These are phyloP conservation scores for Colletotrichum zoysiae DNA, from an alignment of 2,329 filamentous ascomycete species.

Conservation along the genomic window DNA sequence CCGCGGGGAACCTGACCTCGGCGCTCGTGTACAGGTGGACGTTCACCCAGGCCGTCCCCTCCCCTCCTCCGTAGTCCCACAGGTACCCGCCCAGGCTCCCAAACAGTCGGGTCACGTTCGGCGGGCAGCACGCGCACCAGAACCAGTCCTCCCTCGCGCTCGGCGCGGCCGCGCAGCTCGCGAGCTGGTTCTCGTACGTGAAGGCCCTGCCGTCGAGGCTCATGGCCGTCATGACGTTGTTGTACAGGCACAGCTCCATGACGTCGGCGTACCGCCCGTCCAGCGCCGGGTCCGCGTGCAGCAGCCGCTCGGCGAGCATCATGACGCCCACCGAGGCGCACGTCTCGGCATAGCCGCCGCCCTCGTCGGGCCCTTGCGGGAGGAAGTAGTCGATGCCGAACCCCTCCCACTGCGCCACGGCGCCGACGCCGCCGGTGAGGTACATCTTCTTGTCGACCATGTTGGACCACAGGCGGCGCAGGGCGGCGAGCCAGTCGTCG, in stretches of 20 bases:
- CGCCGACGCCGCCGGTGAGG: slow-evolving; percentile 71
- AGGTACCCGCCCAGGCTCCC: slow-evolving; percentile 69
- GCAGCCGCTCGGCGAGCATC: slow-evolving; percentile 69
- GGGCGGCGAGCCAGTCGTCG: slow-evolving; percentile 52
- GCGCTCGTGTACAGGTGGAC: slow-evolving; percentile 70
- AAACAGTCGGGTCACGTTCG: slow-evolving; percentile 68
- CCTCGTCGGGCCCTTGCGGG: slow-evolving; percentile 69
- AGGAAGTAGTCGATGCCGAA: slow-evolving; percentile 71
- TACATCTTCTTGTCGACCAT: slow-evolving; percentile 74
- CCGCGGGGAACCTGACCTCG: slow-evolving; percentile 55
- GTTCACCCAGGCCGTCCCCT: slow-evolving; percentile 55
- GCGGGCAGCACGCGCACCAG: slow-evolving; percentile 70
- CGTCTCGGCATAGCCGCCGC: slow-evolving; percentile 73
- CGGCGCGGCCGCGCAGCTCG: slow-evolving; percentile 62
- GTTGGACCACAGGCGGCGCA: slow-evolving; percentile 67
- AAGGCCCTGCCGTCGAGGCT: slow-evolving; percentile 67
- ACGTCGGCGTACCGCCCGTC: slow-evolving; percentile 67
- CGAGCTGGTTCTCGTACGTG: slow-evolving; percentile 73
- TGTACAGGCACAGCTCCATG: slow-evolving; percentile 72
- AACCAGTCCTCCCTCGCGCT: slow-evolving; percentile 69
- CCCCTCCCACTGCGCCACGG: slow-evolving; percentile 69
- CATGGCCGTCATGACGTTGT: slow-evolving; percentile 70
- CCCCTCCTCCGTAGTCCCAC: slow-evolving; percentile 57
- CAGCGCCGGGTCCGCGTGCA: slow-evolving; percentile 61
- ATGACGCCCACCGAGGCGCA: slow-evolving; percentile 71